A percentile compares a stretch with the other conserved stretches of the same genome.
phyloP scores from a whole-genome alignment of 1,139 yeast species.

The Magnusiomyces tetraspermus region DNA sequence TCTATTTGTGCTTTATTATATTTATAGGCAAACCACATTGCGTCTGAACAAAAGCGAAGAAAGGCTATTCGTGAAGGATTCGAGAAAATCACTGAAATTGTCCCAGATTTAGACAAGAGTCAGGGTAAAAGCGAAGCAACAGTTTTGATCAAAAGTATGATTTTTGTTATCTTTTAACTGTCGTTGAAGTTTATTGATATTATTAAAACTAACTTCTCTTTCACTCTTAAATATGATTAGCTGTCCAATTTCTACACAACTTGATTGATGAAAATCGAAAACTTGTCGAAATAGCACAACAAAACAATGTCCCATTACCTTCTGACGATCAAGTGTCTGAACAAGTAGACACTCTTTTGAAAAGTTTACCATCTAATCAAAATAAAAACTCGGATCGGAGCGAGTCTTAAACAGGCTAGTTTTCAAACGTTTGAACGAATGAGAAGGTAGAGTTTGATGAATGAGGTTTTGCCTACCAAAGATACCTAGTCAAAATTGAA shows the following conservation, averaged over 20 bases:
- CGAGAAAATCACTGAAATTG: constrained; percentile 34
- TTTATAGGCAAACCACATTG: constrained; percentile 37
- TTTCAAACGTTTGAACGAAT: no score
- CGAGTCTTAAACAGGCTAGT: no score
- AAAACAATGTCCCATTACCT: not conserved
- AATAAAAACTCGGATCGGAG: no score
- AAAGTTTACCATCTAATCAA: no score
- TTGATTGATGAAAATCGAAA: constrained; percentile 28
- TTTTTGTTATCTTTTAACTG: not conserved
- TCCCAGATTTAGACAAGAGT: constrained; percentile 34
- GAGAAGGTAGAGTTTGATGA: no score
- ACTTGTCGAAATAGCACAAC: constrained; percentile 24
- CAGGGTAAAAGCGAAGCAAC: constrained; percentile 37
- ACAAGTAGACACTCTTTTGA: no score
- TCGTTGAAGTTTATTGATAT: not conserved
- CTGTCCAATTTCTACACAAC: constrained; percentile 28
- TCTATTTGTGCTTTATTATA: not conserved
- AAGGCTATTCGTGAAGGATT: constrained; percentile 42
- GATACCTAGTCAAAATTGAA: no score
- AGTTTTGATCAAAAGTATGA: constrained; percentile 33
- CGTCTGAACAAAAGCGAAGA: constrained; percentile 43
- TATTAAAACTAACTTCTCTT: not conserved
- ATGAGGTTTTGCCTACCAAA: no score
- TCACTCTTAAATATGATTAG: constrained; percentile 12
- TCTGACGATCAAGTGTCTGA: not conserved